phyloP scores from a whole-genome alignment of 2,329 filamentous ascomycete genomes.

The Trichoderma endophyticum region DNA sequence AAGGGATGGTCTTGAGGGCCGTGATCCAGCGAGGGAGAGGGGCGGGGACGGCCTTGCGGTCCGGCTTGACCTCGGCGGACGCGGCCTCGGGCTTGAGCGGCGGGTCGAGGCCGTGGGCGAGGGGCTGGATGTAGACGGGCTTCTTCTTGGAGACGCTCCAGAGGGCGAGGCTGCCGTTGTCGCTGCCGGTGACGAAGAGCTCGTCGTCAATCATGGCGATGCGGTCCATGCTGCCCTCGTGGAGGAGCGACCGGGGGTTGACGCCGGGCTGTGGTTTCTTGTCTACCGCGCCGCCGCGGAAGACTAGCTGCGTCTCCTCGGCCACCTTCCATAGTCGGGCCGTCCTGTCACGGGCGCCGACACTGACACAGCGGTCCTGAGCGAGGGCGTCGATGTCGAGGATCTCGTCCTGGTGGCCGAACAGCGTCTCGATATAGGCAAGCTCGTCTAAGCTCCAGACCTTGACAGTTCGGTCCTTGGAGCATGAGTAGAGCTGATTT shows the following conservation, averaged over 20 bases:
- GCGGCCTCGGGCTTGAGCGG: slow-evolving; percentile 64
- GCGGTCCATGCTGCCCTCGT: slow-evolving; percentile 85
- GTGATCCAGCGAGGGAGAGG: slow-evolving; percentile 86
- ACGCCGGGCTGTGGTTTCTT: slow-evolving; percentile 46
- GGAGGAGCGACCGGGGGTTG: slow-evolving; percentile 53
- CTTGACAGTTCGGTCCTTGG: slow-evolving; percentile 89
- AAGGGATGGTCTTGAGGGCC: slow-evolving; percentile 79
- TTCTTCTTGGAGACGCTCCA: slow-evolving; percentile 97
- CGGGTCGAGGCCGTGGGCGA: slow-evolving; percentile 83
- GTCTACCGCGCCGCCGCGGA: slow-evolving; percentile 73
- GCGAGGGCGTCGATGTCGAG: slow-evolving; percentile 78
- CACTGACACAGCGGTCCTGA: slow-evolving; percentile 85
- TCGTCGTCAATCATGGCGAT: slow-evolving; percentile 86
- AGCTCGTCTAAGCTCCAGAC: slow-evolving; percentile 91
- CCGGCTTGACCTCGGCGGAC: slow-evolving; percentile 68
- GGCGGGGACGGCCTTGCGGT: slow-evolving; percentile 56
- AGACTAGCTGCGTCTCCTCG: slow-evolving; percentile 93
- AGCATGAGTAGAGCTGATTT: slow-evolving; percentile 89
- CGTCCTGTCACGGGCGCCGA: slow-evolving; percentile 86
- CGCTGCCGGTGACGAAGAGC: slow-evolving; percentile 87
- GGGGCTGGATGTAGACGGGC: slow-evolving; percentile 72
- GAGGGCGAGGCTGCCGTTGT: slow-evolving; percentile 81
- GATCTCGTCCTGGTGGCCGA: slow-evolving; percentile 91
- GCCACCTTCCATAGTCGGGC: slow-evolving; percentile 94
- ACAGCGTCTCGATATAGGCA: slow-evolving; percentile 92